Percentiles rank a stretch among this genome's conserved stretches.
Evolutionary conservation across 495 filamentous ascomycete species (phyloP).

Genomic region (Talaromyces borbonicus): DNA sequence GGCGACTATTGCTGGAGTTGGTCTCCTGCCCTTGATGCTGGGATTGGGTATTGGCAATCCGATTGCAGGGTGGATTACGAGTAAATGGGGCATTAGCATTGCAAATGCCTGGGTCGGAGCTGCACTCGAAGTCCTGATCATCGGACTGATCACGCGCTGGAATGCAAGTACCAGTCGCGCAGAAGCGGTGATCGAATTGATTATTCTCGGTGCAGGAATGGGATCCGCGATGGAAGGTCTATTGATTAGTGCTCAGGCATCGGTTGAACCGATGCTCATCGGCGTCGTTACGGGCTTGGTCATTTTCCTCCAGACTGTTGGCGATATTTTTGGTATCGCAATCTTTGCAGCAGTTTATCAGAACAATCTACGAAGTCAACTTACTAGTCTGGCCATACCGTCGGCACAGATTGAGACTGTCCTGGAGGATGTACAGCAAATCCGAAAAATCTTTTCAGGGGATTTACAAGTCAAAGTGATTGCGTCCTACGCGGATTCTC

Average conservation of each 20-base stretch:
- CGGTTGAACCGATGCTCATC: background rate
- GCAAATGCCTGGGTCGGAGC: slow-evolving; percentile 4
- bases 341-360: background rate
- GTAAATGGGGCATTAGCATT: slow-evolving; percentile 1
- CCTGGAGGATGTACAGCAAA: slow-evolving; percentile 2
- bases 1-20: slow-evolving; percentile 1
- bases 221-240: slow-evolving; percentile 2
- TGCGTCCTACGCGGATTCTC: slow-evolving; percentile 9
- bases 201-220: background rate
- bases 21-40: slow-evolving; percentile 1
- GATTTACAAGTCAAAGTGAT: slow-evolving; percentile 6
- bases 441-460: background rate
- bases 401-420: background rate
- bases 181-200: slow-evolving; percentile 1
- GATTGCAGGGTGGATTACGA: background rate
- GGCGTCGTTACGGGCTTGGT: slow-evolving; percentile 2
- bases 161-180: slow-evolving; percentile 2
- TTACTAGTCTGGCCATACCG: slow-evolving; percentile 5
- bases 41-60: slow-evolving; percentile 21
- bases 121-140: slow-evolving; percentile 29
- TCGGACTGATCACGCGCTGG: slow-evolving; percentile 1
- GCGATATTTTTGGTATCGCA: slow-evolving; percentile 4
- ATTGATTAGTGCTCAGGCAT: slow-evolving; percentile 2
- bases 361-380: slow-evolving; percentile 17
- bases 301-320: slow-evolving; percentile 2